Evolutionary conservation across 2,329 filamentous ascomycete genomes (phyloP).

Genomic region (Curvularia spicifera): DNA sequence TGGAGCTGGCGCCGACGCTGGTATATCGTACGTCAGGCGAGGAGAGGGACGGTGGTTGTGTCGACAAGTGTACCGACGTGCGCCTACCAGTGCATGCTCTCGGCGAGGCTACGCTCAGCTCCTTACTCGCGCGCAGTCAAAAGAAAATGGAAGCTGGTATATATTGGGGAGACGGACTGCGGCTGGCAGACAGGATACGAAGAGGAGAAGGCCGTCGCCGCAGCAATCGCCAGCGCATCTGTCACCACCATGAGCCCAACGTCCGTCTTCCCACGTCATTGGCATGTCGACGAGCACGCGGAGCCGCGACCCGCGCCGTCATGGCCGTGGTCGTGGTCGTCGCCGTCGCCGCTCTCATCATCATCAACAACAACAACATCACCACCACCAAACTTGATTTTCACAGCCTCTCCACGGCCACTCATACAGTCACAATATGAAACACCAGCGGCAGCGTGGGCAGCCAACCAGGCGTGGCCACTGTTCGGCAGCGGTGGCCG

Average conservation of each 20-base stretch:
- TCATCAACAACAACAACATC: no score
- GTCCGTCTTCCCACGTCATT: neutral
- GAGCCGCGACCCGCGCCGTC: no score
- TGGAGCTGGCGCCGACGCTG: neutral
- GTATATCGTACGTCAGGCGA: no score
- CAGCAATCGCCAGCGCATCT: neutral
- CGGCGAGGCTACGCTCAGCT: neutral
- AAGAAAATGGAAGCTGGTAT: neutral
- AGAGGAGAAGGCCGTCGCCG: neutral
- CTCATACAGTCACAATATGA: neutral
- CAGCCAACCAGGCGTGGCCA: neutral
- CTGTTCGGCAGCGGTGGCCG: neutral
- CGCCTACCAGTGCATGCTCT: neutral
- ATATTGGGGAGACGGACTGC: neutral
- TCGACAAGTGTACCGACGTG: slow-evolving; percentile 6
- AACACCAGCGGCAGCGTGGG: neutral
- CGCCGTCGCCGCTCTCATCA: no score
- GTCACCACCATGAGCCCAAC: neutral
- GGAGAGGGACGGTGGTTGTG: neutral
- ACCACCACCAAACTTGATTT: no score
- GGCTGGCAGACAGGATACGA: neutral
- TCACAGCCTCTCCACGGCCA: no score
- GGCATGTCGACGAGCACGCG: neutral
- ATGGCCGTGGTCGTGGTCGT: no score
- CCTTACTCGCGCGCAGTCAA: neutral